These are phyloP conservation scores for Pterocarpus santalinus DNA, from an alignment of 306 rosid genomes.

Conservation along the genomic window DNA sequence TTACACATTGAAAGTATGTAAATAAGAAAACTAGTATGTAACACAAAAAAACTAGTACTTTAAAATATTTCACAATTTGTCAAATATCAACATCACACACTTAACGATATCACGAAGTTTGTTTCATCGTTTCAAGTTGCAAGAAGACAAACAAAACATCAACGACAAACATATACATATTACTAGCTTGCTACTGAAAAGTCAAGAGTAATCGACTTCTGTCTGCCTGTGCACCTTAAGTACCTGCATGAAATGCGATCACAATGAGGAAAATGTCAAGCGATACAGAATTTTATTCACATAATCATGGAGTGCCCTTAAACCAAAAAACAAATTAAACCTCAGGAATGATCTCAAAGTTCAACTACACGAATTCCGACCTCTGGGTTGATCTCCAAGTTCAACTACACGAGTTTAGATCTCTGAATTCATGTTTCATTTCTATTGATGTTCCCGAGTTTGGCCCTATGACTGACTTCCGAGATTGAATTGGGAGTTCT, in stretches of 20 bases:
- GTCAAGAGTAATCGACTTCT: conserved; percentile 53
- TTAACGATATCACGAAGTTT: conserved; percentile 31
- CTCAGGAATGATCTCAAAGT: too few relatives aligned
- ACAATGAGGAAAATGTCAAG: background rate
- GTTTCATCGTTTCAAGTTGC: conserved; percentile 40
- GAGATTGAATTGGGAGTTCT: too few relatives aligned
- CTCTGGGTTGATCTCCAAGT: too few relatives aligned
- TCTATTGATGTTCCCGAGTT: too few relatives aligned
- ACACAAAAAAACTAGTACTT: background rate
- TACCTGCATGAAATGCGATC: conserved; percentile 46
- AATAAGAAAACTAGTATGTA: background rate
- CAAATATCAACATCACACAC: conserved; percentile 7
- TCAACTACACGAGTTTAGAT: too few relatives aligned
- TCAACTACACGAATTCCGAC: too few relatives aligned
- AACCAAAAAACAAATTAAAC: background rate
- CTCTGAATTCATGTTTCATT: too few relatives aligned
- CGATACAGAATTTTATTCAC: conserved; percentile 16
- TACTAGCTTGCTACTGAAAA: conserved; percentile 19
- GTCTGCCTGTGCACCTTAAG: conserved; percentile 37
- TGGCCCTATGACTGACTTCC: too few relatives aligned
- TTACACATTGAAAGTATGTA: too few relatives aligned
- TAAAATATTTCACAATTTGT: conserved; percentile 35
- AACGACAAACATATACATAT: conserved; percentile 23
- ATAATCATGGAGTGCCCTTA: background rate
- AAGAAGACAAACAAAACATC: conserved; percentile 39